A percentile compares a stretch with the other conserved stretches of the same genome.
phyloP scores from a whole-genome alignment of 2,329 filamentous ascomycete genomes.

The Monilinia polystroma region DNA sequence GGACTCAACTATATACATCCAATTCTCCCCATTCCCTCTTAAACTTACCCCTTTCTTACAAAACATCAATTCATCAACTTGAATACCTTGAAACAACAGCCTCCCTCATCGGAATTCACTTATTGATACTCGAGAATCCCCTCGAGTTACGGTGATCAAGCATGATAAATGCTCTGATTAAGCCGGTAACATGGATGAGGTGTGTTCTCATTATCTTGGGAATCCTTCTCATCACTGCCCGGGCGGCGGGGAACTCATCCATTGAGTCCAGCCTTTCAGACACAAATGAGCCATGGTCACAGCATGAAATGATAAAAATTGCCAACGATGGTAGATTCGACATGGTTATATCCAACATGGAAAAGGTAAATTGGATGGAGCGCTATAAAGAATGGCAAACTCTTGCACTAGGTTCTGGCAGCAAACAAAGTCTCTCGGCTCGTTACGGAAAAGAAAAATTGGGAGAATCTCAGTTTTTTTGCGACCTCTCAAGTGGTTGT shows the following conservation, averaged over 20 bases:
- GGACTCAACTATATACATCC: too few relatives aligned
- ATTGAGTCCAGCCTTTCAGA: not conserved
- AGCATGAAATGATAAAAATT: not conserved
- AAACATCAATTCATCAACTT: too few relatives aligned
- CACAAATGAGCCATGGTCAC: not conserved
- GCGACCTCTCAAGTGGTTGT: constrained; percentile 7
- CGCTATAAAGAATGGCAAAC: constrained; percentile 7
- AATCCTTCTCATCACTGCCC: too few relatives aligned
- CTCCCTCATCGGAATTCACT: too few relatives aligned
- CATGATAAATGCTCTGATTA: too few relatives aligned
- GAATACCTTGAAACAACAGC: too few relatives aligned
- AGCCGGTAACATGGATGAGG: too few relatives aligned
- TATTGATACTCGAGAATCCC: too few relatives aligned
- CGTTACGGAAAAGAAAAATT: constrained; percentile 2
- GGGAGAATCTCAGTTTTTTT: constrained; percentile 5
- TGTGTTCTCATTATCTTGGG: too few relatives aligned
- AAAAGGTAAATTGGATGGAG: not conserved
- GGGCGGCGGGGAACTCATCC: not conserved
- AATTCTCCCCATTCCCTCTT: too few relatives aligned
- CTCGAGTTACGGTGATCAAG: too few relatives aligned
- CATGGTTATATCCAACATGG: not conserved
- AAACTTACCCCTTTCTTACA: too few relatives aligned
- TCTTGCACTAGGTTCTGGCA: not conserved
- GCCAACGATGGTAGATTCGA: not conserved
- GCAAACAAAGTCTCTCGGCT: not conserved